Percentiles rank a stretch among this genome's conserved stretches.
These are phyloP conservation scores for Linum trigynum DNA, from an alignment of 345 rosid species.

Conservation along the genomic window DNA sequence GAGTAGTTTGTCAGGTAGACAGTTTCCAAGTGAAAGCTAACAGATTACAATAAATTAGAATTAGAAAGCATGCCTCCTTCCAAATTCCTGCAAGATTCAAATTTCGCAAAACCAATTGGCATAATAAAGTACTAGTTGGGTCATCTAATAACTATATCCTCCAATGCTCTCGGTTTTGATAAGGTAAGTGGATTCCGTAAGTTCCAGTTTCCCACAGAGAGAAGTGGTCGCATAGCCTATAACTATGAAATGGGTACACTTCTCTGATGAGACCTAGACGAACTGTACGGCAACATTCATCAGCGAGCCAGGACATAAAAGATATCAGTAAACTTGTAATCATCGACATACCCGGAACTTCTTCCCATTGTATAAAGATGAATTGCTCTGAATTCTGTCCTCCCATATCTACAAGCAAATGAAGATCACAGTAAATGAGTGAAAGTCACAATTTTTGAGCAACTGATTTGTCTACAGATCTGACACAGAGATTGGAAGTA, in stretches of 20 bases:
- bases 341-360: slow-evolving; percentile 62
- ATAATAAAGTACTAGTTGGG: neutral
- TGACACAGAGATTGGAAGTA: no score
- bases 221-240: no score
- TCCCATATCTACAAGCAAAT: slow-evolving; percentile 48
- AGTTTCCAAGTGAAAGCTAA: neutral
- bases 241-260: neutral
- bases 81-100: neutral
- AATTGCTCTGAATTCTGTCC: slow-evolving; percentile 42
- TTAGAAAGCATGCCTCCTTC: no score
- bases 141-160: no score
- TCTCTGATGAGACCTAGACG: neutral
- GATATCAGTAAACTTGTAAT: neutral
- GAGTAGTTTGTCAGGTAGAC: neutral
- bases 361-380: slow-evolving; percentile 65
- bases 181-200: no score
- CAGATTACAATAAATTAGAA: no score
- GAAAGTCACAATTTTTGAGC: neutral
- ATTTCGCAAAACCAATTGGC: no score
- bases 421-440: neutral
- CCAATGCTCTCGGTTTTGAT: no score
- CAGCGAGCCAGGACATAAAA: neutral
- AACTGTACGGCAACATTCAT: neutral
- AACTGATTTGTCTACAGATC: no score
- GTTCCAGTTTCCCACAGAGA: no score